Evolutionary conservation across 2,329 filamentous ascomycete species (phyloP).

Genomic region (Botrytis elliptica): DNA sequence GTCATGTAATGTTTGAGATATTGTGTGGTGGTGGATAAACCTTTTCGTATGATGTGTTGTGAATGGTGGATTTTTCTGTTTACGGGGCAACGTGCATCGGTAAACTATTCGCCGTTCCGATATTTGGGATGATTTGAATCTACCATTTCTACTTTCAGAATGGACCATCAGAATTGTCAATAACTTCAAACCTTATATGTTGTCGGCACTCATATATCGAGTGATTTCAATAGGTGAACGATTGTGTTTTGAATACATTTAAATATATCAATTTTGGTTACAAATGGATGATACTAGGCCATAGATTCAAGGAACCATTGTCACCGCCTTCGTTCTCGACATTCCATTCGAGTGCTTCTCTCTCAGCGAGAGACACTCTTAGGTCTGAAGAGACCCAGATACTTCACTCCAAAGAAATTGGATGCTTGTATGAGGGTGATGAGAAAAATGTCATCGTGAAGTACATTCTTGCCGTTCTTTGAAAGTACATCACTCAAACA

Average conservation of each 20-base stretch:
- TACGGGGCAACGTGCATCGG: conserved; percentile 20
- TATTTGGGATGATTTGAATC: not conserved
- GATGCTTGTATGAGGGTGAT: not conserved
- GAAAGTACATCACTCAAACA: not conserved
- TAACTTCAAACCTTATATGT: not conserved
- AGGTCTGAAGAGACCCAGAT: not conserved
- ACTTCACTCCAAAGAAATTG: not conserved
- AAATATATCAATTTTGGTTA: not conserved
- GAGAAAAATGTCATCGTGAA: not conserved
- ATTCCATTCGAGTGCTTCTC: not conserved
- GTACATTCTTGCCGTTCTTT: not conserved
- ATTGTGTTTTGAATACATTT: not conserved
- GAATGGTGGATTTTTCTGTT: conserved; percentile 19
- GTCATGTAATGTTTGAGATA: conserved; percentile 15
- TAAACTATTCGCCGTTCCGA: conserved; percentile 14
- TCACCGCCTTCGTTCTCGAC: not conserved
- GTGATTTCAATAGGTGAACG: not conserved
- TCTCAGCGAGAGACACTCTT: not conserved
- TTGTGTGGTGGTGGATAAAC: conserved; percentile 18
- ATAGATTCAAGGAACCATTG: not conserved
- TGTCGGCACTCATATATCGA: not conserved
- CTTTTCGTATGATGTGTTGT: conserved; percentile 17
- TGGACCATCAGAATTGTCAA: not conserved
- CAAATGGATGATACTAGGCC: not conserved
- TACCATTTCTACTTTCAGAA: not conserved